A percentile compares a stretch with the other conserved stretches of the same genome.
Conservation (phyloP, 805 yeast species). For the Pichia kluyveri region DNA sequence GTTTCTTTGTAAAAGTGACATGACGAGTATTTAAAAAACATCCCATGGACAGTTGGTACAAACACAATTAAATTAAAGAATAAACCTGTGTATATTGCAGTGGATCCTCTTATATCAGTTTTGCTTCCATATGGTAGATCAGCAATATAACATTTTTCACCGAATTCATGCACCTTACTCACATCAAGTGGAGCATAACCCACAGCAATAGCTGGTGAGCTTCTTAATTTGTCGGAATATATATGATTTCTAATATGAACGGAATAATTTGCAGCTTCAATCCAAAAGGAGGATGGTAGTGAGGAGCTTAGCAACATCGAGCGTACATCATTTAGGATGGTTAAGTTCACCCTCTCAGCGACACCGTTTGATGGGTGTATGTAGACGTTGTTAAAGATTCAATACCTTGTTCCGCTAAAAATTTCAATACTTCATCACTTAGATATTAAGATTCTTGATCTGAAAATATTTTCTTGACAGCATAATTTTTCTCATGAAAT, state of each 20-base stretch:
- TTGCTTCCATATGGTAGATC: too few species aligned
- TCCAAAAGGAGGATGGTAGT: background rate
- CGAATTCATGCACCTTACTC: background rate
- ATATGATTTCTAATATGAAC: background rate
- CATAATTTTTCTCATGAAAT: background rate
- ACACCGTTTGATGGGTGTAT: background rate
- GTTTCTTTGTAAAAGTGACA: too few species aligned
- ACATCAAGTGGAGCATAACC: background rate
- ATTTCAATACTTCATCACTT: background rate
- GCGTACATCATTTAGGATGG: background rate
- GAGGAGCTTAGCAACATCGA: background rate
- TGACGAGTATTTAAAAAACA: too few species aligned
- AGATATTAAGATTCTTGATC: background rate
- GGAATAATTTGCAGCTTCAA: background rate
- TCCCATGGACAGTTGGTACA: too few species aligned
- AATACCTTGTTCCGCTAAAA: background rate
- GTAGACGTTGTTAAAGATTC: background rate
- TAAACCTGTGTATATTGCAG: too few species aligned
- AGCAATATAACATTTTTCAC: background rate
- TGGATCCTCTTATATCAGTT: too few species aligned
- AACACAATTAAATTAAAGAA: too few species aligned
- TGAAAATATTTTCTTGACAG: background rate
- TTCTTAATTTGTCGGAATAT: background rate
- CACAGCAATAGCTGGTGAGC: background rate
- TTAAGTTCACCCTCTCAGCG: background rate